These are phyloP conservation scores for Leucosporidium creatinivorum DNA, from an alignment of 768 basidiomycete species.

Conservation along the genomic window DNA sequence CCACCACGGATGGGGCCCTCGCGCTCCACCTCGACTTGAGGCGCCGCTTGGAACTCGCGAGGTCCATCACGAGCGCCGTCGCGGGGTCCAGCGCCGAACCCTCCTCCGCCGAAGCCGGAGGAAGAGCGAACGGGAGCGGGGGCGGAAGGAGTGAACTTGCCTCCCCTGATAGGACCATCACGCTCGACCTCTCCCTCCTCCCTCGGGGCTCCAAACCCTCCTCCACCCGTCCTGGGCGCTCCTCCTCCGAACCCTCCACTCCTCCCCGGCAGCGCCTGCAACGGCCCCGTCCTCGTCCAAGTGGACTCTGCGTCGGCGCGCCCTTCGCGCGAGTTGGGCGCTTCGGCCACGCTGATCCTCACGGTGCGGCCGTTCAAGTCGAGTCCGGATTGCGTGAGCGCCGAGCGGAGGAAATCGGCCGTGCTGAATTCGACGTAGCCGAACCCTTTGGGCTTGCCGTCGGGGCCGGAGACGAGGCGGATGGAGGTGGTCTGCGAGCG, in stretches of 20 bases:
- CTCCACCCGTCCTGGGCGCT: conserved; percentile 7
- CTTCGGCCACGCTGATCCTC: conserved; percentile 86
- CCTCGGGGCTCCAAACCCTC: conserved; percentile 29
- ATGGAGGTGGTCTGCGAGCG: conserved; percentile 75
- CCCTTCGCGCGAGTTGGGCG: conserved; percentile 59
- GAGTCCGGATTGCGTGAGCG: conserved; percentile 60
- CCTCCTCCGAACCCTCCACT: conserved; percentile 44
- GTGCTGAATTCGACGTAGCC: conserved; percentile 95
- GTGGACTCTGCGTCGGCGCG: conserved; percentile 48
- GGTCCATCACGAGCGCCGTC: no score
- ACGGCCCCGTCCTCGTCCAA: conserved; percentile 34
- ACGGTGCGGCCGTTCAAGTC: conserved; percentile 71
- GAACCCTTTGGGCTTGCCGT: conserved; percentile 94
- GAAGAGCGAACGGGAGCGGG: conserved; percentile 32
- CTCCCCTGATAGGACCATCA: conserved; percentile 42
- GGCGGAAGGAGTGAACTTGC: conserved; percentile 34
- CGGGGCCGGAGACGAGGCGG: conserved; percentile 86
- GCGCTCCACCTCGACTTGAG: no score
- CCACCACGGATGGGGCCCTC: conserved; percentile 43
- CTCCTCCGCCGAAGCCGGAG: conserved; percentile 35
- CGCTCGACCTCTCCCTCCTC: conserved; percentile 5
- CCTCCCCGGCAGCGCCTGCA: conserved; percentile 41
- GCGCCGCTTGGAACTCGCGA: no score
- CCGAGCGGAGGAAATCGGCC: conserved; percentile 76
- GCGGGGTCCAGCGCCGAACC: no score